Conservation (phyloP, 306 rosid genomes). For the Malus sylvestris region DNA sequence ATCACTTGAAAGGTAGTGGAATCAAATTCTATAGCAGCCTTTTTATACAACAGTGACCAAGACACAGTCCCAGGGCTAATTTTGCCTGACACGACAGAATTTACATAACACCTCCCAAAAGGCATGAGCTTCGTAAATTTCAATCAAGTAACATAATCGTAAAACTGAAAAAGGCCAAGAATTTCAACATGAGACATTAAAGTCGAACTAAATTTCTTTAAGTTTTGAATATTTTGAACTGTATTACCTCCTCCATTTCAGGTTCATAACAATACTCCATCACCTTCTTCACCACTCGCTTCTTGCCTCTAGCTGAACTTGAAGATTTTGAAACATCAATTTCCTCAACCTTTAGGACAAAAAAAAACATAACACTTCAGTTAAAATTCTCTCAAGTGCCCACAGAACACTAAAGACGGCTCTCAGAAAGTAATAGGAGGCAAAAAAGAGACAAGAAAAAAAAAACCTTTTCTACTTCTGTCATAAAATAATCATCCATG, state of each 20-base stretch:
- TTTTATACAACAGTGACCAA: not conserved
- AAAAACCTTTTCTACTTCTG: conserved; percentile 90
- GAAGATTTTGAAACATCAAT: conserved; percentile 57
- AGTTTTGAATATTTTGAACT: not conserved
- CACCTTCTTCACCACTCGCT: conserved; percentile 61
- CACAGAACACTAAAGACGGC: not conserved
- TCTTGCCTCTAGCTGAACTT: conserved; percentile 71
- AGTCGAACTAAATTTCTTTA: not conserved
- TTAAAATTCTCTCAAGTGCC: conserved; percentile 12
- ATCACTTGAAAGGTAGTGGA: not conserved
- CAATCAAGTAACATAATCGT: not conserved
- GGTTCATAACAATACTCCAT: conserved; percentile 99
- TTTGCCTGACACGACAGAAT: not conserved
- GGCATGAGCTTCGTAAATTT: not conserved
- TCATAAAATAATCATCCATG: conserved; percentile 95
- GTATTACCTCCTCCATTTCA: conserved; percentile 93
- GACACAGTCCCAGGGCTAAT: not conserved
- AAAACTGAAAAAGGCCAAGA: not conserved
- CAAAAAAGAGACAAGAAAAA: conserved; percentile 4
- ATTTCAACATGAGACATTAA: not conserved
- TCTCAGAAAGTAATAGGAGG: not conserved
- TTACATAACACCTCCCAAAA: not conserved
- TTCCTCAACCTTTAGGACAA: conserved; percentile 59
- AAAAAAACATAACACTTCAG: not conserved
- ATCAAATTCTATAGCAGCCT: not conserved